Conservation (phyloP, 306 rosid species). For the Lathyrus aphaca region DNA sequence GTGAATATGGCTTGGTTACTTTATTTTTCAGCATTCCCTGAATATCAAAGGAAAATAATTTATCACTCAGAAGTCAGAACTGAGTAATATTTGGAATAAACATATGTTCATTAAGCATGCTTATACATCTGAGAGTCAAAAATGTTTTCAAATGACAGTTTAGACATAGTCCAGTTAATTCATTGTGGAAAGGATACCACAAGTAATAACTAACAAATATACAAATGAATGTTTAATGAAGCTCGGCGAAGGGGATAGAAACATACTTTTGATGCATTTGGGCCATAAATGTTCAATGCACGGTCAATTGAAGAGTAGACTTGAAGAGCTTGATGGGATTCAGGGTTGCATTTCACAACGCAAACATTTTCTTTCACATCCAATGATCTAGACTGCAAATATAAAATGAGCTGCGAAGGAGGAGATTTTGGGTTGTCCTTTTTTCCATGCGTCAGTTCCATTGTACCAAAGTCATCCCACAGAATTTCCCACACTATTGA, state of each 20-base stretch:
- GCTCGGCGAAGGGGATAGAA: slow-evolving; percentile 17
- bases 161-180: slow-evolving; percentile 9
- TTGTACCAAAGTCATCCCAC: slow-evolving; percentile 76
- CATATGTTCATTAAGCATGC: slow-evolving; percentile 21
- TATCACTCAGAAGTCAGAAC: slow-evolving; percentile 14
- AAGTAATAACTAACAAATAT: background rate
- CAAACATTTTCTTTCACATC: slow-evolving; percentile 70
- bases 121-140: slow-evolving; percentile 2
- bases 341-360: slow-evolving; percentile 68
- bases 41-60: slow-evolving; percentile 40
- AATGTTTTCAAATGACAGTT: slow-evolving; percentile 9
- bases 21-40: slow-evolving; percentile 58
- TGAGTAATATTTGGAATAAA: background rate
- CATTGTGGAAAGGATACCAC: background rate
- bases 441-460: slow-evolving; percentile 79
- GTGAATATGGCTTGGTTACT: slow-evolving; percentile 82
- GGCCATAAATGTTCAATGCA: slow-evolving; percentile 73
- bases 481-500: slow-evolving; percentile 88
- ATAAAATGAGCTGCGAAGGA: slow-evolving; percentile 70
- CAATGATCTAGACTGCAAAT: slow-evolving; percentile 61
- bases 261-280: slow-evolving; percentile 70
- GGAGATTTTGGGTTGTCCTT: slow-evolving; percentile 74
- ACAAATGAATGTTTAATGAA: slow-evolving; percentile 18
- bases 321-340: slow-evolving; percentile 67
- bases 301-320: slow-evolving; percentile 80